Evolutionary conservation across 805 yeast species (phyloP).

Genomic region (Saccharomyces mikatae): DNA sequence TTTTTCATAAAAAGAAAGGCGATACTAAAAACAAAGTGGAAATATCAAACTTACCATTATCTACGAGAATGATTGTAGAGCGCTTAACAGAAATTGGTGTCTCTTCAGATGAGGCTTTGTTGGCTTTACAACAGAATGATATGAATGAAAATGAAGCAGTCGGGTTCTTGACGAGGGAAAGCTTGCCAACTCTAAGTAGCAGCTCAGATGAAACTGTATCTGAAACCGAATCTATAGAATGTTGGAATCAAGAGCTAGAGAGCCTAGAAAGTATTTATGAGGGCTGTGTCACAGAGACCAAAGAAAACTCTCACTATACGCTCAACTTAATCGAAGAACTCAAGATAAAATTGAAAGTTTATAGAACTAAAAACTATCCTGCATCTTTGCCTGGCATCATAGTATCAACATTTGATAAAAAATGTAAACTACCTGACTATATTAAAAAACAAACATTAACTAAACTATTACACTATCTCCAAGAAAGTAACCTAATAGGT

Average conservation of each 20-base stretch:
- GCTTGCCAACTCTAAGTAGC: constrained; percentile 15
- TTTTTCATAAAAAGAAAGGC: constrained; percentile 47
- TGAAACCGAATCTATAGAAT: constrained; percentile 31
- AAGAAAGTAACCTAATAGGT: constrained; percentile 46
- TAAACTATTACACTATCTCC: constrained; percentile 38
- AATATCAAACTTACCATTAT: constrained; percentile 28
- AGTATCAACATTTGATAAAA: constrained; percentile 33
- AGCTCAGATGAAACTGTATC: constrained; percentile 6
- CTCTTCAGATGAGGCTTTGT: constrained; percentile 54
- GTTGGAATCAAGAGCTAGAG: constrained; percentile 73
- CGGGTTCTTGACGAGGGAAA: constrained; percentile 38
- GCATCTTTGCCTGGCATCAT: constrained; percentile 61
- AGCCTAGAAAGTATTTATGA: constrained; percentile 55
- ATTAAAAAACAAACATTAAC: constrained; percentile 52
- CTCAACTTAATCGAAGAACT: constrained; percentile 33
- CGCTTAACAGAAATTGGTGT: constrained; percentile 61
- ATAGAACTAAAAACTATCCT: constrained; percentile 53
- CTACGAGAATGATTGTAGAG: constrained; percentile 48
- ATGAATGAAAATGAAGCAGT: constrained; percentile 45
- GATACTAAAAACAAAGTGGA: constrained; percentile 54
- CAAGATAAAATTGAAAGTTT: constrained; percentile 31
- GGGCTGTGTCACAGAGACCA: constrained; percentile 32
- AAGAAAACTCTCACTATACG: constrained; percentile 22
- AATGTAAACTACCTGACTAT: constrained; percentile 58
- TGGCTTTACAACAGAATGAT: constrained; percentile 36